Conservation (phyloP, 768 basidiomycete species). For the Jaapia argillacea region DNA sequence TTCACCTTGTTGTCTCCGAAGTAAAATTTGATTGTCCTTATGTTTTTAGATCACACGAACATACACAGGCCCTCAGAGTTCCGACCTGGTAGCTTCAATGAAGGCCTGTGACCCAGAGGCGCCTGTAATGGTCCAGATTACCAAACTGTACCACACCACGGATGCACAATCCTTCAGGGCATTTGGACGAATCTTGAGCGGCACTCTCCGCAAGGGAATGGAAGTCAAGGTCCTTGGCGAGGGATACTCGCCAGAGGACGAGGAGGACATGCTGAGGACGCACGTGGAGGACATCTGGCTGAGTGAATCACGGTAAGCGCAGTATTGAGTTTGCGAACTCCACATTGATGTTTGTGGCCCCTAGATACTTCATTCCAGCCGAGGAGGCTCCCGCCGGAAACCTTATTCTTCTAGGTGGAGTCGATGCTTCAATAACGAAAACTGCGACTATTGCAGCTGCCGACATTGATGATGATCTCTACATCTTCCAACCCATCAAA, state of each 20-base stretch:
- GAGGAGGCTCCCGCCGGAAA: slow-evolving; percentile 89
- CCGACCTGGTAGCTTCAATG: slow-evolving; percentile 73
- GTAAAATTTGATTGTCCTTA: slow-evolving; percentile 3
- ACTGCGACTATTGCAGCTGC: slow-evolving; percentile 78
- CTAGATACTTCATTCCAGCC: slow-evolving; percentile 83
- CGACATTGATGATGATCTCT: slow-evolving; percentile 74
- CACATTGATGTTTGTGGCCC: background rate
- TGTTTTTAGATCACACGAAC: slow-evolving; percentile 59
- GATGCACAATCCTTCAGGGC: slow-evolving; percentile 97
- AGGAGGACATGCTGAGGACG: slow-evolving; percentile 92
- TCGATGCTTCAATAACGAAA: slow-evolving; percentile 92
- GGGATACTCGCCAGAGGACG: slow-evolving; percentile 97
- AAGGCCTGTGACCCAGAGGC: slow-evolving; percentile 73
- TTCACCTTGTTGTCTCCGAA: background rate
- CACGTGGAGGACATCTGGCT: slow-evolving; percentile 86
- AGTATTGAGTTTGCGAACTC: background rate
- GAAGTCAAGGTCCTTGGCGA: slow-evolving; percentile 95
- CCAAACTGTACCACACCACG: slow-evolving; percentile 93
- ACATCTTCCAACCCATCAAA: slow-evolving; percentile 93
- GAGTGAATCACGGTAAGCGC: slow-evolving; percentile 71
- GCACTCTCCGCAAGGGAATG: slow-evolving; percentile 77
- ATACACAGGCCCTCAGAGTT: slow-evolving; percentile 83
- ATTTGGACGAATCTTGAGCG: slow-evolving; percentile 90
- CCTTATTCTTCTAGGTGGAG: slow-evolving; percentile 84
- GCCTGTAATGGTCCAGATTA: slow-evolving; percentile 85